Evolutionary conservation across 2,329 filamentous ascomycete genomes (phyloP).

Genomic region (Simplicillium aogashimaense): DNA sequence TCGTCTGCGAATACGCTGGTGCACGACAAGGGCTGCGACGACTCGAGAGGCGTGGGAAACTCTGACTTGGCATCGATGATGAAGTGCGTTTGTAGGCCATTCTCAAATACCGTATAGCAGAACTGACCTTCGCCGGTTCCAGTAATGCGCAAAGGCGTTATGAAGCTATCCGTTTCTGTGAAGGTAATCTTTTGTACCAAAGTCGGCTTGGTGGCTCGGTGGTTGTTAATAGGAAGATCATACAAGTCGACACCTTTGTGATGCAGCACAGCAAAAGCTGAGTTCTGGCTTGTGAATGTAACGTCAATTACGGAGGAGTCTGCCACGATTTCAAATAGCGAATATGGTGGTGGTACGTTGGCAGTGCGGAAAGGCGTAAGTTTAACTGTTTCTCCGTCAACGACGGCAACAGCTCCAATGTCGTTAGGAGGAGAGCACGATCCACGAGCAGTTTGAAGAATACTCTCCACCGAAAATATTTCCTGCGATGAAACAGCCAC

Average conservation of each 20-base stretch:
- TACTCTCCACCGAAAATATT: conserved; percentile 54
- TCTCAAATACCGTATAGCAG: conserved; percentile 19
- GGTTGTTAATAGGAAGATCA: conserved; percentile 54
- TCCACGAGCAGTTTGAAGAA: conserved; percentile 58
- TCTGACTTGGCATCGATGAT: conserved; percentile 9
- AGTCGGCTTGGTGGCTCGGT: conserved; percentile 34
- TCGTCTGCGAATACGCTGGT: conserved; percentile 22
- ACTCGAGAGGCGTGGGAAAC: conserved; percentile 8
- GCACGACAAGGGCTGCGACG: conserved; percentile 8
- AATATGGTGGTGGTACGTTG: conserved; percentile 90
- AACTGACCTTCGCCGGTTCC: conserved; percentile 17
- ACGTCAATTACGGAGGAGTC: conserved; percentile 61
- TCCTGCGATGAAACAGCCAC: conserved; percentile 40
- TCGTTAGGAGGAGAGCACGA: conserved; percentile 64
- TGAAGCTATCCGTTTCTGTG: conserved; percentile 12
- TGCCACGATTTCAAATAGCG: conserved; percentile 61
- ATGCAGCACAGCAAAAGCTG: conserved; percentile 63
- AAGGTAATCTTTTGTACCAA: conserved; percentile 30
- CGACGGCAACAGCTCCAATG: conserved; percentile 68
- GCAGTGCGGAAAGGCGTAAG: conserved; percentile 76
- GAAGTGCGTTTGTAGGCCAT: conserved; percentile 15
- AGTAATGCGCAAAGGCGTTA: conserved; percentile 21
- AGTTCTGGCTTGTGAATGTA: conserved; percentile 56
- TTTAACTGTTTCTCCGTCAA: conserved; percentile 73
- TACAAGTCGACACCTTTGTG: conserved; percentile 57